A percentile compares a stretch with the other conserved stretches of the same genome.
Conservation (phyloP, 2,329 filamentous ascomycete genomes). For the Aureobasidium sp. region DNA sequence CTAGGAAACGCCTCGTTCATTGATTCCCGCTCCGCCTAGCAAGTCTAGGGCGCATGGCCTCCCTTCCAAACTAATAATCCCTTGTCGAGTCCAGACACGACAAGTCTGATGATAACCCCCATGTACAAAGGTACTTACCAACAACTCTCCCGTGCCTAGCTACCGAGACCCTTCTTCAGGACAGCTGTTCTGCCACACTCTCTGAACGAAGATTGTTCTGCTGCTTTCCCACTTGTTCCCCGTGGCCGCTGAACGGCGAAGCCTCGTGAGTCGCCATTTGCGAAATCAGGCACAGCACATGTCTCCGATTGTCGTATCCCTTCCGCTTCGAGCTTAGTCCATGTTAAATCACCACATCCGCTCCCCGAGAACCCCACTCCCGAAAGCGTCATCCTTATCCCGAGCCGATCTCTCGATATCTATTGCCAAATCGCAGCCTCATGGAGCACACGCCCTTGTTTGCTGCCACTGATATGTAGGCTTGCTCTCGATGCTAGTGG, state of each 20-base stretch:
- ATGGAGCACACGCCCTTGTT: neutral
- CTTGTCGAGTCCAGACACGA: slow-evolving; percentile 1
- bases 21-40: slow-evolving; percentile 8
- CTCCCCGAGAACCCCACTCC: slow-evolving; percentile 6
- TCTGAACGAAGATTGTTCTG: neutral
- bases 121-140: neutral
- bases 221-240: neutral
- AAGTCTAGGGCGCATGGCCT: slow-evolving; percentile 4
- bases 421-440: neutral
- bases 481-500: neutral
- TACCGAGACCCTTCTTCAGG: neutral
- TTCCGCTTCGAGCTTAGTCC: neutral
- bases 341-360: neutral
- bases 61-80: neutral
- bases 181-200: neutral
- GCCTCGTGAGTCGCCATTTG: slow-evolving; percentile 4
- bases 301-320: slow-evolving; percentile 1
- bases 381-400: slow-evolving; percentile 8
- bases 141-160: neutral
- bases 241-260: slow-evolving; percentile 7
- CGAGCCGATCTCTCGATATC: slow-evolving; percentile 4
- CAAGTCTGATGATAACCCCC: neutral
- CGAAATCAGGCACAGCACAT: slow-evolving; percentile 10
- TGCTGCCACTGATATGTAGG: neutral
- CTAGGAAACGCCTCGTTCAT: slow-evolving; percentile 11